phyloP scores from a whole-genome alignment of 495 filamentous ascomycete genomes.

The Podospora appendiculata region DNA sequence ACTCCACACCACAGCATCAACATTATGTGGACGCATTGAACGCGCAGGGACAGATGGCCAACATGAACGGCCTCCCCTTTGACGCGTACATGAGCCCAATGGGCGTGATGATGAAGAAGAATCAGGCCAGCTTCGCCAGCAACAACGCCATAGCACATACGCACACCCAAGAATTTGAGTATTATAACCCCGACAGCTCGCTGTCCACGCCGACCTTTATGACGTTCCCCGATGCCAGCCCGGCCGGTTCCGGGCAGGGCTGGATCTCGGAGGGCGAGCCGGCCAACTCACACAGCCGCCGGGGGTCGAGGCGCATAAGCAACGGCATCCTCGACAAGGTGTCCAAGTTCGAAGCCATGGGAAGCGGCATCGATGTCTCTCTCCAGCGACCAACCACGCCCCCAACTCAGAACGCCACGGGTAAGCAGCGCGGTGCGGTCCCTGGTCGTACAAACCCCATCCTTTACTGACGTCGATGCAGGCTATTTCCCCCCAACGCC shows the following conservation, averaged over 20 bases:
- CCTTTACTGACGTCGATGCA: slow-evolving; percentile 9
- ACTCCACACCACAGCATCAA: slow-evolving; percentile 36
- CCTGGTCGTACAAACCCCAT: background rate
- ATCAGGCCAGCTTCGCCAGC: slow-evolving; percentile 27
- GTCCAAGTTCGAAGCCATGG: slow-evolving; percentile 41
- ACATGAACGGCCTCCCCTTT: slow-evolving; percentile 25
- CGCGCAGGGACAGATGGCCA: slow-evolving; percentile 16
- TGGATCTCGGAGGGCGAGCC: slow-evolving; percentile 41
- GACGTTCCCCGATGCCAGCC: slow-evolving; percentile 33
- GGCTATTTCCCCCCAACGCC: slow-evolving; percentile 43
- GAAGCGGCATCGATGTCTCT: slow-evolving; percentile 15
- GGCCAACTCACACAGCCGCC: slow-evolving; percentile 23
- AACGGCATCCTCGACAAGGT: slow-evolving; percentile 47
- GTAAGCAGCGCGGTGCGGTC: slow-evolving; percentile 32
- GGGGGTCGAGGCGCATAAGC: slow-evolving; percentile 40
- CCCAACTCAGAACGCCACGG: slow-evolving; percentile 41
- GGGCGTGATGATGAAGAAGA: slow-evolving; percentile 34
- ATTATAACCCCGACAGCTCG: slow-evolving; percentile 28
- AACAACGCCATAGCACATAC: slow-evolving; percentile 16
- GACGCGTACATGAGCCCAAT: slow-evolving; percentile 35
- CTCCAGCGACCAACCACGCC: slow-evolving; percentile 50
- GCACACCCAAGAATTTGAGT: slow-evolving; percentile 28
- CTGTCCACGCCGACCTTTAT: slow-evolving; percentile 40
- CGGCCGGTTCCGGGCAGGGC: slow-evolving; percentile 25
- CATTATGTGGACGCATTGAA: slow-evolving; percentile 32